A percentile compares a stretch with the other conserved stretches of the same genome.
phyloP scores from a whole-genome alignment of 805 yeast species.

The Priceomyces haplophilus region DNA sequence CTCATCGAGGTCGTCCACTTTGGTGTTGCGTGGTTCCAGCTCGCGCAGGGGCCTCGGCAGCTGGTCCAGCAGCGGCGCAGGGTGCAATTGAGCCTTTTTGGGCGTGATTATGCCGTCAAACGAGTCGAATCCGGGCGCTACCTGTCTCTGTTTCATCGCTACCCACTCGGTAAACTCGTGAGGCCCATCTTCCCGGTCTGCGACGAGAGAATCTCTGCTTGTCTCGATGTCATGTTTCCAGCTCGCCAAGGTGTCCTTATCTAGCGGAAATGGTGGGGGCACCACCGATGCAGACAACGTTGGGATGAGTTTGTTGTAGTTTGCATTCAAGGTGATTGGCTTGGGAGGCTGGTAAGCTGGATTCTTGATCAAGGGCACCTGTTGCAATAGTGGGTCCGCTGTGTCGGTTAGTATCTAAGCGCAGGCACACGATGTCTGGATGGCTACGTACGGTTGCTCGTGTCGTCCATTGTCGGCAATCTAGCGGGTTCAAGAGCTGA shows the following conservation, averaged over 20 bases:
- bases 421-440: background rate
- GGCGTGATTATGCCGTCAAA: constrained; percentile 32
- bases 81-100: constrained; percentile 7
- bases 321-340: constrained; percentile 50
- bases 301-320: constrained; percentile 41
- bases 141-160: constrained; percentile 25
- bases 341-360: constrained; percentile 53
- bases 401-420: constrained; percentile 7
- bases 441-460: constrained; percentile 20
- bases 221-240: constrained; percentile 27
- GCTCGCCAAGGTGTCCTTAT: constrained; percentile 20
- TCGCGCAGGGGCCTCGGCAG: background rate
- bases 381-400: constrained; percentile 50
- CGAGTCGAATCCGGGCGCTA: constrained; percentile 41
- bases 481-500: no score
- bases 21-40: background rate
- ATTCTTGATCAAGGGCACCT: constrained; percentile 54
- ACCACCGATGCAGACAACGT: constrained; percentile 29
- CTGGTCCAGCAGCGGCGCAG: background rate
- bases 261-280: constrained; percentile 35
- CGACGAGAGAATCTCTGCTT: constrained; percentile 10
- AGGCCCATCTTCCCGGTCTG: constrained; percentile 12
- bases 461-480: constrained; percentile 21
- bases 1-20: constrained; percentile 25
- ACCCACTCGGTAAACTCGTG: constrained; percentile 29